phyloP scores from a whole-genome alignment of 108 stramenopile genomes.

The Epipyxis sp. region DNA sequence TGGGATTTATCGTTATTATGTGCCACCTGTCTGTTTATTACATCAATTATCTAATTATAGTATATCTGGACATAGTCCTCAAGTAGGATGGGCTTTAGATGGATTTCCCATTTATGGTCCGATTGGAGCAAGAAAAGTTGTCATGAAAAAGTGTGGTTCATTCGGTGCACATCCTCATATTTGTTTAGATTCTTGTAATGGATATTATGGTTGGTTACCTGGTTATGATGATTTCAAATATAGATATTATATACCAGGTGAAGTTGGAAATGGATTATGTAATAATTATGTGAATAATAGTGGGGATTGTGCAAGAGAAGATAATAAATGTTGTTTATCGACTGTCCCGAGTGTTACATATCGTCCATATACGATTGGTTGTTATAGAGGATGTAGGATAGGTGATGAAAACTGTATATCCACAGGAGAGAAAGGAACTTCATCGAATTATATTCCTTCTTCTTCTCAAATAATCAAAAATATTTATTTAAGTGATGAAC shows the following conservation, averaged over 20 bases:
- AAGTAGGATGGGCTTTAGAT: constrained; percentile 21
- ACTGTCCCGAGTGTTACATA: too few species aligned
- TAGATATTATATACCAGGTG: constrained; percentile 36
- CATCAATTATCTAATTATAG: not conserved
- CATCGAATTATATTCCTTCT: too few species aligned
- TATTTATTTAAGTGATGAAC: too few species aligned
- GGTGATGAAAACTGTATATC: too few species aligned
- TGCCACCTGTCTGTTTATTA: not conserved
- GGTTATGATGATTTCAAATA: constrained; percentile 36
- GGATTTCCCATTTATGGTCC: constrained; percentile 27
- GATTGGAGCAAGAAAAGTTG: not conserved
- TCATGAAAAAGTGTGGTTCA: constrained; percentile 24
- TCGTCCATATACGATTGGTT: too few species aligned
- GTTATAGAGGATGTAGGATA: too few species aligned
- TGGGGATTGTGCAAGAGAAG: too few species aligned
- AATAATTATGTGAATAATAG: too few species aligned
- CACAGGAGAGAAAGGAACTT: too few species aligned
- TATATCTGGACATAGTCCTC: not conserved
- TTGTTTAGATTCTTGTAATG: constrained; percentile 45
- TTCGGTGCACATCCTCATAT: constrained; percentile 34
- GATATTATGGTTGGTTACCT: constrained; percentile 34
- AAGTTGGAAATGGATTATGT: too few species aligned
- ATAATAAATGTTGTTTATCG: too few species aligned
- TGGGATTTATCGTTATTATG: not conserved
- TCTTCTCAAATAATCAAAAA: too few species aligned